These are phyloP conservation scores for Saturnispora galanensis DNA, from an alignment of 805 yeast genomes.

Conservation along the genomic window DNA sequence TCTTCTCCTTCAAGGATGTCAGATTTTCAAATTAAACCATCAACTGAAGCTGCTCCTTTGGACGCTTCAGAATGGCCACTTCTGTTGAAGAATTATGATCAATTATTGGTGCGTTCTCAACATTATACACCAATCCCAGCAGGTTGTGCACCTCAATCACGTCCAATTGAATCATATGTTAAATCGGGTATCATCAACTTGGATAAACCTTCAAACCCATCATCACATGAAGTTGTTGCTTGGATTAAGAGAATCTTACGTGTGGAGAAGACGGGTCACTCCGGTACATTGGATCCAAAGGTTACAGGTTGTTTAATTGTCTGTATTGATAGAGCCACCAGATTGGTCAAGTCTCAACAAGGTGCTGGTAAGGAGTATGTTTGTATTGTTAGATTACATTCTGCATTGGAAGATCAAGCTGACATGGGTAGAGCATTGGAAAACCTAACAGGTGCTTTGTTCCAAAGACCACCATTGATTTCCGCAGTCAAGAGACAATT, in stretches of 20 bases:
- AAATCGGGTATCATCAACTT: slow-evolving; percentile 94
- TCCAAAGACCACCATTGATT: slow-evolving; percentile 98
- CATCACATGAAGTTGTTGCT: slow-evolving; percentile 98
- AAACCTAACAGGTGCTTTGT: slow-evolving; percentile 94
- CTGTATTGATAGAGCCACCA: slow-evolving; percentile 95
- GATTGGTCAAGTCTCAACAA: slow-evolving; percentile 96
- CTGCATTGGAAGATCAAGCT: slow-evolving; percentile 81
- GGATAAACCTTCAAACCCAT: slow-evolving; percentile 97
- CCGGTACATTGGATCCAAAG: slow-evolving; percentile 94
- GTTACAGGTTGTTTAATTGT: slow-evolving; percentile 98
- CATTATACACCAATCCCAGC: slow-evolving; percentile 97
- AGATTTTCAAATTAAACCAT: slow-evolving; percentile 76
- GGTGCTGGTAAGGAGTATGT: slow-evolving; percentile 99
- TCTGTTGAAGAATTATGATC: slow-evolving; percentile 86
- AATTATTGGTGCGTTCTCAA: slow-evolving; percentile 87
- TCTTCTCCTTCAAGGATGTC: slow-evolving; percentile 19
- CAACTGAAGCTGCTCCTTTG: slow-evolving; percentile 61
- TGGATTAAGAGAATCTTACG: slow-evolving; percentile 96
- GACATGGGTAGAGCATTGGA: slow-evolving; percentile 79
- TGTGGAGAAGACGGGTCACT: slow-evolving; percentile 96
- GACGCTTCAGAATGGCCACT: slow-evolving; percentile 96
- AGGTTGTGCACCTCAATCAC: slow-evolving; percentile 88
- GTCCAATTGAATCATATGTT: slow-evolving; percentile 84
- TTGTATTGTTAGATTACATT: slow-evolving; percentile 93
- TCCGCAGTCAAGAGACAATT: slow-evolving; percentile 98